Percentiles rank a stretch among this genome's conserved stretches.
Evolutionary conservation across 2,329 filamentous ascomycete species (phyloP).

Genomic region (Phialemoniopsis sp.): DNA sequence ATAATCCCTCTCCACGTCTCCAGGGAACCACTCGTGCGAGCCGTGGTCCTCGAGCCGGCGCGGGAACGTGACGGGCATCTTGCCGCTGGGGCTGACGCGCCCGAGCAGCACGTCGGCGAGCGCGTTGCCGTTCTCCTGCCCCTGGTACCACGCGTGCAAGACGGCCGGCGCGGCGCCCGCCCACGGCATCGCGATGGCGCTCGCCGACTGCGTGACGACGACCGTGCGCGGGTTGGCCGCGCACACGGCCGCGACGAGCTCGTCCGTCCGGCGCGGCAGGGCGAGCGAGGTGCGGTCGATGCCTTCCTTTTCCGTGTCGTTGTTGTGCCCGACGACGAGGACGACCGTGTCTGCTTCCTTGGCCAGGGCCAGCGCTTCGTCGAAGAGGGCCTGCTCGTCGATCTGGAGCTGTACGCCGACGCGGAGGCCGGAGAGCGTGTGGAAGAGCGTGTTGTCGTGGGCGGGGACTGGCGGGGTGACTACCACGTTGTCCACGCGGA

Average conservation of each 20-base stretch:
- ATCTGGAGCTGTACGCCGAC: slow-evolving; percentile 7
- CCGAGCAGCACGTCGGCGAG: slow-evolving; percentile 61
- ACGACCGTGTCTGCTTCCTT: slow-evolving; percentile 52
- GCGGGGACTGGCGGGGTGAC: slow-evolving; percentile 8
- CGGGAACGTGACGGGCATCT: slow-evolving; percentile 58
- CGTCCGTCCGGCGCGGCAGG: slow-evolving; percentile 8
- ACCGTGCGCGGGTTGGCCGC: slow-evolving; percentile 49
- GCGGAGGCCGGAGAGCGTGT: slow-evolving; percentile 12
- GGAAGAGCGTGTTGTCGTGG: slow-evolving; percentile 17
- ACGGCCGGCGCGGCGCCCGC: slow-evolving; percentile 41
- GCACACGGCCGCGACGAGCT: slow-evolving; percentile 41
- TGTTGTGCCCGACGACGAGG: slow-evolving; percentile 53
- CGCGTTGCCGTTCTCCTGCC: slow-evolving; percentile 61
- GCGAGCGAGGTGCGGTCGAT: slow-evolving; percentile 8
- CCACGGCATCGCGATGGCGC: slow-evolving; percentile 52
- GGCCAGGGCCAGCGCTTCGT: slow-evolving; percentile 24
- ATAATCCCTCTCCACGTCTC: no score
- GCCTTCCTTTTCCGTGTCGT: slow-evolving; percentile 11
- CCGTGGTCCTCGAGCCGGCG: slow-evolving; percentile 52
- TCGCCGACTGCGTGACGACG: slow-evolving; percentile 58
- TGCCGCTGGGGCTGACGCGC: slow-evolving; percentile 55
- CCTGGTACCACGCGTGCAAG: slow-evolving; percentile 60
- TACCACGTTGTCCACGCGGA: slow-evolving; percentile 13
- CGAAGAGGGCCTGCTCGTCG: slow-evolving; percentile 10
- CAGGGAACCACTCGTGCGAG: no score